Percentiles rank a stretch among this genome's conserved stretches.
Conservation (phyloP, 768 basidiomycete genomes). For the Suillus placidus region DNA sequence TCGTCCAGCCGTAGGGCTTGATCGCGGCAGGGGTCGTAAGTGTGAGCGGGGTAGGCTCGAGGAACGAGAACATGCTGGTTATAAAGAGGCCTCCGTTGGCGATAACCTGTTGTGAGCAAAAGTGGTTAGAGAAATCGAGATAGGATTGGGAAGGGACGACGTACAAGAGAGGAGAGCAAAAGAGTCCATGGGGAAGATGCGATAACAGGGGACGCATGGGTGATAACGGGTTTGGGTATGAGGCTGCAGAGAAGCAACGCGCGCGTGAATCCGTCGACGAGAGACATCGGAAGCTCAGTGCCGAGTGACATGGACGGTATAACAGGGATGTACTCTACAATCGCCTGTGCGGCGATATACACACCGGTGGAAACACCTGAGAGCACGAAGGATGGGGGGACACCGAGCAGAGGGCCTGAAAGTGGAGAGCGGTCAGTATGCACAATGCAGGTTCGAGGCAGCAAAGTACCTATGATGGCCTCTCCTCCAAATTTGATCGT, state of each 20-base stretch:
- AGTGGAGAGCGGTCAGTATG: background rate
- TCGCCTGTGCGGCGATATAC: conserved; percentile 60
- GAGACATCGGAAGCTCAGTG: conserved; percentile 69
- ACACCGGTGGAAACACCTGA: conserved; percentile 67
- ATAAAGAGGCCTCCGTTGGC: conserved; percentile 85
- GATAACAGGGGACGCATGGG: conserved; percentile 52
- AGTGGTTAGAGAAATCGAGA: background rate
- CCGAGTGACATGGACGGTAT: conserved; percentile 53
- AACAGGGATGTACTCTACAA: conserved; percentile 61
- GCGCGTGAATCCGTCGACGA: conserved; percentile 80
- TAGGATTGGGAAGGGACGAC: conserved; percentile 25
- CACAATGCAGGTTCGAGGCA: background rate
- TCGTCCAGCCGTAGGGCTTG: conserved; percentile 81
- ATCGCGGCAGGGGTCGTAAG: conserved; percentile 81
- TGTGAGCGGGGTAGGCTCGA: conserved; percentile 68
- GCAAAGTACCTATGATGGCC: conserved; percentile 58
- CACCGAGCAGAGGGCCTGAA: conserved; percentile 62
- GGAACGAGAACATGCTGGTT: conserved; percentile 70
- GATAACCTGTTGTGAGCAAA: conserved; percentile 46
- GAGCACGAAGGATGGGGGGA: conserved; percentile 77
- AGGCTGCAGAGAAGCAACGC: conserved; percentile 78
- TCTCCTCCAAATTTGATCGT: conserved; percentile 80
- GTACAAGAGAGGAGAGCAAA: conserved; percentile 69
- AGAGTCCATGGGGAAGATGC: conserved; percentile 76
- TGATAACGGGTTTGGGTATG: conserved; percentile 67